Conservation (phyloP, 2,329 filamentous ascomycete genomes). For the Aspergillus tamarii region DNA sequence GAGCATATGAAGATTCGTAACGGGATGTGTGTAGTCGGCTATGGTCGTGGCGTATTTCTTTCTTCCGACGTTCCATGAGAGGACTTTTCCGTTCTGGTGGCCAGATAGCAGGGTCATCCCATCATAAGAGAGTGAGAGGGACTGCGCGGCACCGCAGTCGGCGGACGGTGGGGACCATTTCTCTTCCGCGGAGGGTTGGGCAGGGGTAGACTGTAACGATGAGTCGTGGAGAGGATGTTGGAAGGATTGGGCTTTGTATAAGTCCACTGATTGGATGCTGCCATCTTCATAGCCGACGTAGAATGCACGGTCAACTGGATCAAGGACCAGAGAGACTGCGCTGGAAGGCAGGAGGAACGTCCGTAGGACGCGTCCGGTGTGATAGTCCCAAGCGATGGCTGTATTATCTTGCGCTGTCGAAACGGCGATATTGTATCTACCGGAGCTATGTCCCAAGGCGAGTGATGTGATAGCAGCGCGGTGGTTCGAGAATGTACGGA, state of each 20-base stretch:
- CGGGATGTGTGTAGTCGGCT: conserved; percentile 74
- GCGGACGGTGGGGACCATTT: conserved; percentile 58
- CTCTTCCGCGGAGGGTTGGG: conserved; percentile 44
- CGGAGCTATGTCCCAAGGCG: conserved; percentile 67
- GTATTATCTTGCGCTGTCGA: conserved; percentile 86
- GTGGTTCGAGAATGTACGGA: conserved; percentile 76
- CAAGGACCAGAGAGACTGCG: conserved; percentile 73
- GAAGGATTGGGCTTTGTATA: conserved; percentile 60
- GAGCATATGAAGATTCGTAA: conserved; percentile 80
- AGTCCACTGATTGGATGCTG: conserved; percentile 76
- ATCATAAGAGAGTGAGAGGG: conserved; percentile 78
- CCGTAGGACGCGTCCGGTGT: conserved; percentile 73
- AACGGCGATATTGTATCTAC: conserved; percentile 78
- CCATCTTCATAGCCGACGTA: conserved; percentile 82
- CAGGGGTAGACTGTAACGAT: conserved; percentile 44
- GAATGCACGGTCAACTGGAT: conserved; percentile 80
- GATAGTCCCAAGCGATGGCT: conserved; percentile 91
- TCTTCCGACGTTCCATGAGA: conserved; percentile 78
- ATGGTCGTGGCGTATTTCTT: conserved; percentile 69
- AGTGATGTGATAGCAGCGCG: conserved; percentile 54
- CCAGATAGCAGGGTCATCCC: conserved; percentile 79
- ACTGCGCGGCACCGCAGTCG: conserved; percentile 68
- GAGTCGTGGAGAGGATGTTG: conserved; percentile 41
- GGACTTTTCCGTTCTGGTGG: conserved; percentile 76
- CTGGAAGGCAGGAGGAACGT: conserved; percentile 78